Base-by-base conservation (phyloP, 805 yeast genomes). In the Cyberlindnera bimundalis region DNA sequence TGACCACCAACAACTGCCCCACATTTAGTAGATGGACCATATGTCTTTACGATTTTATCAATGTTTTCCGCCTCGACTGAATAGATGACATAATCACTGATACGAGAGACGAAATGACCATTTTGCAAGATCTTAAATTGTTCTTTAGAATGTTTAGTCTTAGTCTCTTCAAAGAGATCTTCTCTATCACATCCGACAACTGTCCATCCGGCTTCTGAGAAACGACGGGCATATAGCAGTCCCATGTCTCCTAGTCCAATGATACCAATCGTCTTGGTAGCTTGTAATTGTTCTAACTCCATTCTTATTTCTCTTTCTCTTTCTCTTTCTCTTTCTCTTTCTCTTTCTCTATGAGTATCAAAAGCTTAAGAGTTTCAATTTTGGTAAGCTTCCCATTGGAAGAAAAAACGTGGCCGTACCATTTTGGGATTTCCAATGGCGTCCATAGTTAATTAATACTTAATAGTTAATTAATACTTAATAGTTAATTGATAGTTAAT, bases 221-320 rank as follows among this genome's bases (percentile, higher is more conserved):
- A 81, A 39, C 82, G 65, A 16, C 73, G 69, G 42, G 98, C 97
- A 57, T 93, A 93, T 53, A 93, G 65, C 27, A 77, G 66, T 7
- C 99, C 99, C 99, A 93, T 93, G 61, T 91, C 98, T 23, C 99
- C 99, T 26, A 91, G 74, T 3, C 99, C 99, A 45, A 93, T 90
- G 48, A 93, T 84, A 2, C 99, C 99, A 33, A 93, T 75, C 16
- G 69, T 70, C 58, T 82, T 83, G 16, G 67, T 48, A 12, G 15
- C 24, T 36, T 47, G 44, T 13, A 44, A 38, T 14, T 30, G 21
- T 15, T 29, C 35, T 6, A 39, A 18, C 2, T 40, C 24, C 47
- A 44, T 44, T 10, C 24, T 21, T 21, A 7, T 26, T n/a, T 8
- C 6, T 26, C 8, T 26, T 26, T 26, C 29, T 6, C 15, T 26